Base-by-base conservation (phyloP, 805 yeast genomes). In the Kodamaea restingae region DNA sequence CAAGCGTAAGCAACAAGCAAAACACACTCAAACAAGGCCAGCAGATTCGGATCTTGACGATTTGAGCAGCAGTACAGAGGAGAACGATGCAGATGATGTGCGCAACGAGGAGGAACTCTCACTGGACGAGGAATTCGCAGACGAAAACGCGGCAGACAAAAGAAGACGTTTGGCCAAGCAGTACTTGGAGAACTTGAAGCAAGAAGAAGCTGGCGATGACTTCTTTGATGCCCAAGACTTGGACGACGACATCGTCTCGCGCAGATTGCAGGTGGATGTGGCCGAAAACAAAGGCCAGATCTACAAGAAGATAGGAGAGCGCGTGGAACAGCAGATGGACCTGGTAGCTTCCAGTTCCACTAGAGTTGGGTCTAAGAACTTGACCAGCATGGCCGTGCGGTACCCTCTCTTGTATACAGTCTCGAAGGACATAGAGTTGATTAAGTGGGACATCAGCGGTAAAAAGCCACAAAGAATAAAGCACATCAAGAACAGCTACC, bases 161-260 rank as follows among this genome's bases (percentile, higher is more conserved):
- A 78, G 98, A 62, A 78, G 98, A 63, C 72, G 98, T 55, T 71
- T 93, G 43, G 98, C 98, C 12, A 88, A 88, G 61, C 93, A 90
- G 61, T 93, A 93, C 60, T 67, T 93, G 46, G 88, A 83, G 33
- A 84, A 84, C 54, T 65, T 93, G 53, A 79, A 84, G 56, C 63
- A 68, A 3, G 68, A 61, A 21, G 75, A 67, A 40, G 18, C 32
- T 2, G 69, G 61, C 18, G 79, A 74, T 36, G 48, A 41, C 14
- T 61, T 57, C 18, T 90, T 87, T 52, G 95, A 88, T 66, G 98
- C 98, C 7, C 78, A 80, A 49, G 97, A 93, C 50, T 63, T 91
- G 49, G 98, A 91, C 61, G 76, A 82, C 42, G 98, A 93, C 52
- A 82, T 85, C 49, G 73, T 93, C 36, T 77, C 88, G 4, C 72